phyloP scores from a whole-genome alignment of 345 rosid genomes.

The Syzygium grande region DNA sequence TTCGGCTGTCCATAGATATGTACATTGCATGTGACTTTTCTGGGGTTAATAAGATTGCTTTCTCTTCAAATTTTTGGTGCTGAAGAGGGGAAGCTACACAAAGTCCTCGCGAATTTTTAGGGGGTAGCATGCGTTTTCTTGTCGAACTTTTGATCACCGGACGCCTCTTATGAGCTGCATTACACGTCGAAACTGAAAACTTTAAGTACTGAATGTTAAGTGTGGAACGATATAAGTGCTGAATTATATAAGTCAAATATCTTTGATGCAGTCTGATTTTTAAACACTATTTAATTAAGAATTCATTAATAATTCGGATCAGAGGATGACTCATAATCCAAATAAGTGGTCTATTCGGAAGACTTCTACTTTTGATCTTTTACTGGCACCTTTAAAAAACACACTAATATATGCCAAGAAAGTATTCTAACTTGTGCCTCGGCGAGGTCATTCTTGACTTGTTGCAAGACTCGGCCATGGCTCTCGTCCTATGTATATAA shows the following conservation, averaged over 20 bases:
- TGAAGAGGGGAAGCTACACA: not conserved
- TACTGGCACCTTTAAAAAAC: not conserved
- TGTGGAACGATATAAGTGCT: not conserved
- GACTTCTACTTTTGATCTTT: too few species aligned
- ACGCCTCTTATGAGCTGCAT: too few species aligned
- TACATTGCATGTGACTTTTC: not conserved
- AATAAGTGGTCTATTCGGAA: not conserved
- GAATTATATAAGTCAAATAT: too few species aligned
- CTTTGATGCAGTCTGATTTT: too few species aligned
- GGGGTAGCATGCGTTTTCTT: not conserved
- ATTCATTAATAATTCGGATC: not conserved
- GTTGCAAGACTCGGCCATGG: too few species aligned
- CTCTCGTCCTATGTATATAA: too few species aligned
- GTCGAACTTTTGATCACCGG: too few species aligned
- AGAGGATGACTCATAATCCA: not conserved
- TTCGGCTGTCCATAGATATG: not conserved
- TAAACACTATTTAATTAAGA: not conserved
- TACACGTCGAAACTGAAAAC: not conserved
- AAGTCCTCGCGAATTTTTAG: not conserved
- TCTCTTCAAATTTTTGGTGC: not conserved
- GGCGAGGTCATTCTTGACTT: too few species aligned
- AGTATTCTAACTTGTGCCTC: too few species aligned
- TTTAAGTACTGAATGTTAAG: not conserved
- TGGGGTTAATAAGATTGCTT: not conserved
- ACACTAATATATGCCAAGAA: too few species aligned